Evolutionary conservation across 306 rosid genomes (phyloP), one percentile per base, ranked within the genome.

Genomic region (Quercus ilex): DNA sequence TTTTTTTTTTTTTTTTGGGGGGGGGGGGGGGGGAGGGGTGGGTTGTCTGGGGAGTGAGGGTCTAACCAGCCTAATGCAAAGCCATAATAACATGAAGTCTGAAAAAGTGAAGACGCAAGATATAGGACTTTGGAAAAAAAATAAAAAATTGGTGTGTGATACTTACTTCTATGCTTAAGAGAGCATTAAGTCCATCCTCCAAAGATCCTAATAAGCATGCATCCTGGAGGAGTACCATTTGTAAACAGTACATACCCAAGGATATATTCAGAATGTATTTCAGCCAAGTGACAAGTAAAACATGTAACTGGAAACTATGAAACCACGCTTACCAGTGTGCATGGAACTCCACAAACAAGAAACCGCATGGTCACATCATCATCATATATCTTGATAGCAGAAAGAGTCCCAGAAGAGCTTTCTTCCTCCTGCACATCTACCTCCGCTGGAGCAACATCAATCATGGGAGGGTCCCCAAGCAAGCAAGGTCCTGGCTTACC

Each of bases 161-260:
- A 83, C 97, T 75, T 91, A 96, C 99, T 86, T 96, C 99, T 74
- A 93, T 91, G 83, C 82, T 85, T 81, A 96, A 83, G 71, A 96
- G 98, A 76, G 97, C 91, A 78, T 86, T 88, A 72, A 96, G 92
- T 74, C 99, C 99, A 38, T 96, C 98, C 88, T 91, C 99, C 92
- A 96, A 87, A 43, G 94, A 90, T 87, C 86, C 88, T 84, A 96
- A 80, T 79, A 91, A 59, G 69, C 87, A 78, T 53, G 82, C 89
- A 55, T 96, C 97, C 99, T 96, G 93, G 80, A 87, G 84, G 71
- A 79, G 74, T 46, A 21, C 67, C 71, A 38, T 74, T 57, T 76
- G 62, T 82, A 35, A 18, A 19, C 76, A 76, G 53, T 49, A 80
- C 49, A 58, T 71, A 53, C 35, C 68, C 53, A 51, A 53, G 51